Evolutionary conservation across 2,329 filamentous ascomycete species (phyloP), one percentile per base, ranked within the genome.

Genomic region (Xylariaceae sp.): DNA sequence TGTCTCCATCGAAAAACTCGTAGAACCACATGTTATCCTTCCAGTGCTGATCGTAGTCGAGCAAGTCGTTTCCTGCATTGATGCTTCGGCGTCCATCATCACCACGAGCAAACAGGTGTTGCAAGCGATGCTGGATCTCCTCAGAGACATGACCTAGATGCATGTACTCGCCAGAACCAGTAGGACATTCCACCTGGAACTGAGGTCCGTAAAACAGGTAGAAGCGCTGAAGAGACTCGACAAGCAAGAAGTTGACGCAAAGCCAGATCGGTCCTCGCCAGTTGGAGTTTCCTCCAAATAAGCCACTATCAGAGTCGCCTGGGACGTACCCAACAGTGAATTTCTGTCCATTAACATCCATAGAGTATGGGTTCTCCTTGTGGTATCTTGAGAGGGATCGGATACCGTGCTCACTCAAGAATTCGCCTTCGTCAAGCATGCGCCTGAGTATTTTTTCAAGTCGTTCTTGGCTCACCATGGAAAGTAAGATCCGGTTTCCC

Each of bases 241-340:
- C 87, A 12, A 97, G 80, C 46, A 97, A 73, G 72, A 96, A 96
- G 71, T 97, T 97, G 72, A 96, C 90, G 55, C 90, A 94, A 43
- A 96, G 78, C 92, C 92, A 97, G 60, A 96, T 92, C 0, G 94
- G 92, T 1, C 87, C 92, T 72, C 92, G 83, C 92, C 92, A 97
- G 71, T 97, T 97, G 69, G 90, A 96, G 78, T 97, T 97, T 58
- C 92, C 92, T 46, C 92, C 92, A 63, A 97, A 97, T 5, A 97
- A 80, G 3, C 90, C 89, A 62, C 89, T 96, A 71, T 97, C 91
- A 0, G 92, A 96, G 66, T 97, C 92, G n/a, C 92, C 94, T 1
- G 94, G 85, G 15, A 97, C 83, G 64, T 97, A 97, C 60, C 84
- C 81, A 38, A 97, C 92, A 49, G 84, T 82, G 73, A 96, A 97